Evolutionary conservation across 495 filamentous ascomycete species (phyloP).

Genomic region (Filosporella fistucella): DNA sequence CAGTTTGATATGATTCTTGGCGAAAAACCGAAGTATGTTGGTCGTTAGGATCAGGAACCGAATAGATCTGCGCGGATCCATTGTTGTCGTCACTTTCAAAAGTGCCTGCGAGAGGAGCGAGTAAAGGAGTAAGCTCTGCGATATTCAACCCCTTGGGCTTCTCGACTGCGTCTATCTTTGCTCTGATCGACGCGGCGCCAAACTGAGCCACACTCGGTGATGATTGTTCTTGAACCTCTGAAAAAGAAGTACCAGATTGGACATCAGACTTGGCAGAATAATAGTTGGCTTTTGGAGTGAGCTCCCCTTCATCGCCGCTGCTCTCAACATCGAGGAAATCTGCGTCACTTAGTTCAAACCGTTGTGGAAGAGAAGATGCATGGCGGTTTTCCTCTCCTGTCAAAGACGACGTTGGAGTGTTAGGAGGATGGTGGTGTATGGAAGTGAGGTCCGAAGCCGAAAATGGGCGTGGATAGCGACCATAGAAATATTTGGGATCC

Average conservation of each 20-base stretch:
- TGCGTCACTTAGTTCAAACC: neutral
- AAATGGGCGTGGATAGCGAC: constrained; percentile 6
- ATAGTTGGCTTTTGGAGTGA: neutral
- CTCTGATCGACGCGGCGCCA: too few species aligned
- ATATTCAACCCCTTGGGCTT: too few species aligned
- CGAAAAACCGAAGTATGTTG: too few species aligned
- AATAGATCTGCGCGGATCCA: too few species aligned
- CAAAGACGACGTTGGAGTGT: constrained; percentile 4
- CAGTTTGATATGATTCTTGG: too few species aligned
- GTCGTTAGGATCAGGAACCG: too few species aligned
- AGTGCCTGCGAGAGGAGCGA: too few species aligned
- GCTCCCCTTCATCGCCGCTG: neutral
- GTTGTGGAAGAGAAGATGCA: constrained; percentile 2
- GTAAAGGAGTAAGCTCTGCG: too few species aligned
- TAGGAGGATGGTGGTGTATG: constrained; percentile 7
- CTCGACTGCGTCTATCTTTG: too few species aligned
- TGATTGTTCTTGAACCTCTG: neutral
- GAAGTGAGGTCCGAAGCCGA: constrained; percentile 17
- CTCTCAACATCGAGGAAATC: neutral
- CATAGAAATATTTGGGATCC: neutral
- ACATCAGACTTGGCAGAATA: neutral
- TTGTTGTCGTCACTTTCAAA: too few species aligned
- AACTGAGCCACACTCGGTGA: too few species aligned
- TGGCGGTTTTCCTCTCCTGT: neutral
- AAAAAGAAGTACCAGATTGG: neutral